Base-by-base conservation (phyloP, 179 eudicot genomes). In the Nepenthes alata region DNA sequence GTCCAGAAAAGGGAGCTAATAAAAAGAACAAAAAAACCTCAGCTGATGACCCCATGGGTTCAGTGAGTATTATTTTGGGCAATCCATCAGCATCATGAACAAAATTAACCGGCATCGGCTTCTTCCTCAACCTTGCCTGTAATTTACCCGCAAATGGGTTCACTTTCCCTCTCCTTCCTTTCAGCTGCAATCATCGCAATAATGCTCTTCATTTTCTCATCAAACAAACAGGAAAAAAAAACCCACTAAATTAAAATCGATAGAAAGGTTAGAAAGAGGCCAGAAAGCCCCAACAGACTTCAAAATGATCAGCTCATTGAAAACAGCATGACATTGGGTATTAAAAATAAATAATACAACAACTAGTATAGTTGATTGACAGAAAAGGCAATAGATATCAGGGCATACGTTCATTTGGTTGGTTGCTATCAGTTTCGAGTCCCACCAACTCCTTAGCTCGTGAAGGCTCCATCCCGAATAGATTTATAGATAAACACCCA, bases 11-110 rank as follows among this genome's bases (percentile, higher is more conserved):
- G n/a, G 14, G 25, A 41, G 9, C 50, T 3, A 25, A 6, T 4
- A 1, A 8, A 15, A 59, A 13, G 3, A 61, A 47, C 11, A 35
- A 38, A 34, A 45, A 37, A 60, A 88, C 96, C 91, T 88, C 91
- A 63, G 84, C 87, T 2, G 96, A 80, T 62, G 91, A 88, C 62
- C 96, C 91, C 67, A 80, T 81, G 0, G 87, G 89, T 64, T 85
- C 96, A 35, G 81, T 68, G 69, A 85, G 69, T 16, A 85, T 44
- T 58, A 85, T 53, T 54, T 67, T 76, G 16, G 84, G 67, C n/a
- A 83, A 66, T 39, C 87, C 85, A 74, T 80, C 81, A 52, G 79
- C 70, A 59, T 77, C 86, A 53, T 66, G 77, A 48, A 83, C 72
- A 57, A 79, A 44, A 75, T 85, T 82, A 59, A 73, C 50, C 59